Conservation (phyloP, 106 monocot species). For the Phalaenopsis aphrodite region DNA sequence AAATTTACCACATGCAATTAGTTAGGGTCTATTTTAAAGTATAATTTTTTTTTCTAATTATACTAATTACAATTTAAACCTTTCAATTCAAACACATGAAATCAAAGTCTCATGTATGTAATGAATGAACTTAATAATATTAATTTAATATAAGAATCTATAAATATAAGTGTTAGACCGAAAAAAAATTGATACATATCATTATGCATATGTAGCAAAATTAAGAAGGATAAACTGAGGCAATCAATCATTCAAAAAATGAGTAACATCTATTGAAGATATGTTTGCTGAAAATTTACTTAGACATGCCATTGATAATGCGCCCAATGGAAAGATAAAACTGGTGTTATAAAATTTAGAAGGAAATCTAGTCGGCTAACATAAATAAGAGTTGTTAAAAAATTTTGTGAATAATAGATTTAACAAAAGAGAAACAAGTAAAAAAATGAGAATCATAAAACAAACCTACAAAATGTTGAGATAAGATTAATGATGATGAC, state of each 20-base stretch:
- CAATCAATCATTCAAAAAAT: background rate
- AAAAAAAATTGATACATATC: background rate
- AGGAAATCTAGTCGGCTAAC: background rate
- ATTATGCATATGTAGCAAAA: background rate
- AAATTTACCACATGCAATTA: no score
- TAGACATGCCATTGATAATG: background rate
- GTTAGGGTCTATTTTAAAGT: no score
- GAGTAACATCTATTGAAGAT: background rate
- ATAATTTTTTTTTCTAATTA: no score
- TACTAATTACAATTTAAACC: no score
- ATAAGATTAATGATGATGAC: background rate
- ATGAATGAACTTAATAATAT: background rate
- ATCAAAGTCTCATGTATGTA: background rate
- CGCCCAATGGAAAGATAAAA: background rate
- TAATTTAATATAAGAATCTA: background rate
- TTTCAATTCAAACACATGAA: background rate
- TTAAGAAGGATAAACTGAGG: background rate
- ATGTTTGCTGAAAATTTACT: background rate
- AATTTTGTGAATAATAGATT: no score
- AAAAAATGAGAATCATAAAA: background rate
- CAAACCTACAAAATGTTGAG: background rate
- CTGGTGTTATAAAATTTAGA: background rate
- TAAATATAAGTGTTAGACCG: background rate
- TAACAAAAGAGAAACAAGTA: background rate
- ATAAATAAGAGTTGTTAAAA: background rate